Conservation (phyloP, 805 yeast species). For the Priceomyces castillae region DNA sequence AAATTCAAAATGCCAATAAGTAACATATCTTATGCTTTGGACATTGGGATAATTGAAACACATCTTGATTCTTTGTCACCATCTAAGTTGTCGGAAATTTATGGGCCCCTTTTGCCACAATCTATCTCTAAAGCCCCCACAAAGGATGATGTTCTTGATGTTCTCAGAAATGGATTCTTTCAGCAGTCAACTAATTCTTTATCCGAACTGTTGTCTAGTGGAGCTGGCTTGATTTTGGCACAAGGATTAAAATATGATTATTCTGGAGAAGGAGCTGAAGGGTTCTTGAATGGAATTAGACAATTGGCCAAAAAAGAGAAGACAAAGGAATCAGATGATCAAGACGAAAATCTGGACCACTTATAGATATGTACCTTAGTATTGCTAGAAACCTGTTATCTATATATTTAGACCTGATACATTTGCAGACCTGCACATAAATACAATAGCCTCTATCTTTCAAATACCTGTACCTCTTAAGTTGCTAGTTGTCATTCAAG, state of each 20-base stretch:
- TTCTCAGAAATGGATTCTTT: constrained; percentile 50
- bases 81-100: constrained; percentile 34
- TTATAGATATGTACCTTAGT: background rate
- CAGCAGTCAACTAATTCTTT: constrained; percentile 41
- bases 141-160: constrained; percentile 37
- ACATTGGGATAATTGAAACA: constrained; percentile 25
- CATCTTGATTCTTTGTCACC: constrained; percentile 31
- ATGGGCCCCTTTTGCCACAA: constrained; percentile 41
- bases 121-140: constrained; percentile 30
- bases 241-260: constrained; percentile 48
- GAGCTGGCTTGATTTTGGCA: constrained; percentile 50
- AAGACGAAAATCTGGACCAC: background rate
- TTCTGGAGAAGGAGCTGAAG: constrained; percentile 54
- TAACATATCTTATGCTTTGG: constrained; percentile 34
- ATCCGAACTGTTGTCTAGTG: constrained; percentile 40
- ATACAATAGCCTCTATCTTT: background rate
- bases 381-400: no score
- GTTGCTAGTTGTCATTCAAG: background rate
- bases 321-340: background rate
- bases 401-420: no score
- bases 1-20: constrained; percentile 23
- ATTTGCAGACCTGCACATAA: background rate
- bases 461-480: background rate
- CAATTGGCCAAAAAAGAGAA: constrained; percentile 19
- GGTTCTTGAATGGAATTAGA: constrained; percentile 46